Base-by-base conservation (phyloP, 306 rosid species). In the Sophora flavescens region DNA sequence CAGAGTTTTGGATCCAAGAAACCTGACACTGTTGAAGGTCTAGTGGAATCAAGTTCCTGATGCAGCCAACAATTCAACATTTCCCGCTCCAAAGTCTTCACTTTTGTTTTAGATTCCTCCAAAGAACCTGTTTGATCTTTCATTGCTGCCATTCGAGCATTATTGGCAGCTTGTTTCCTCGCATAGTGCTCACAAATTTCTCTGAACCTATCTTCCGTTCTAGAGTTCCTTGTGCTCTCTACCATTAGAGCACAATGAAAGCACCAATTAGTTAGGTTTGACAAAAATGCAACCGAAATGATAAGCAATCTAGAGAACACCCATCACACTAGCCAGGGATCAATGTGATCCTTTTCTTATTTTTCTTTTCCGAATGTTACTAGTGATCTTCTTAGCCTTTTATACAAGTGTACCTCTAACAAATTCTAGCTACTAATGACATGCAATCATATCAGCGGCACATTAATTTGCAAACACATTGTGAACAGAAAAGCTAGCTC, bases 381-480 rank as follows among this genome's bases (percentile, higher is more conserved):
- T 10, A 44, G 50, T 44, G 50, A 11, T 44, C 50, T 42, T 42
- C 48, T 10, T 11, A 9, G 2, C 50, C 50, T 44, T 44, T 44
- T 9, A 9, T 10, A 44, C 50, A 2, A 9, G 50, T 11, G 8
- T 44, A 44, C 45, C 1, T 39, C 44, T 39, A 6, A 8, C 45
- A 39, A 11, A 10, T 39, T 39, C 45, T 39, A 39, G 3, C 45
- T 39, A 7, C 45, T 39, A 39, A 39, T 8, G 5, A 39, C 45
- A 4, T 7, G 7, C 45, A 7, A 39, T 39, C 45, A 39, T 39
- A 39, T 39, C 45, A 62, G 81, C 59, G 67, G 58, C 64, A 22
- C 52, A 42, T 15, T 77, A 53, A 64, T 54, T 63, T 58, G 53
- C 11, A n/a, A n/a, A 48, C 17, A 51, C 58, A 13, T 22, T 36